phyloP scores from a whole-genome alignment of 306 rosid genomes.

The Vicia villosa region DNA sequence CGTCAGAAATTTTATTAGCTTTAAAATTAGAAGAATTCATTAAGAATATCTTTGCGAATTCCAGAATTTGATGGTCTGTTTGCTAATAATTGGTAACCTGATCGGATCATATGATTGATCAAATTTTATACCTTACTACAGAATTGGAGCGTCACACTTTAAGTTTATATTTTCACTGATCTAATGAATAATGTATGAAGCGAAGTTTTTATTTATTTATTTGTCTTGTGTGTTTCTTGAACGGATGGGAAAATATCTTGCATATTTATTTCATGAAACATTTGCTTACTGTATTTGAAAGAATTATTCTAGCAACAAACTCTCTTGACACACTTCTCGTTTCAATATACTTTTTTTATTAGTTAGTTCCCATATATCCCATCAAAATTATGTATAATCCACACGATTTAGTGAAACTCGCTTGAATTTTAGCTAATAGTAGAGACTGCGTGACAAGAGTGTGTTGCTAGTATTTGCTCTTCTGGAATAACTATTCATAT shows the following conservation, averaged over 20 bases:
- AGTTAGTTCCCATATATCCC: not conserved
- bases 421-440: not conserved
- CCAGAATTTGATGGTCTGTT: not conserved
- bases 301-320: not conserved
- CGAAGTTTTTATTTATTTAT: not conserved
- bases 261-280: conserved; percentile 22
- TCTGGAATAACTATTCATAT: not conserved
- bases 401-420: not conserved
- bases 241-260: not conserved
- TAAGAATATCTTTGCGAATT: conserved; percentile 9
- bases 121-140: not conserved
- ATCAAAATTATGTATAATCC: not conserved
- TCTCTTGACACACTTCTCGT: not conserved
- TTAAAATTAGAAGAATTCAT: not conserved
- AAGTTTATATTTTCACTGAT: not conserved
- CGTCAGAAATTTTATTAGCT: not conserved
- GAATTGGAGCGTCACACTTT: not conserved
- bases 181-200: conserved; percentile 13
- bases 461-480: not conserved
- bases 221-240: not conserved
- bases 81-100: conserved; percentile 14
- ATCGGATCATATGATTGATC: conserved; percentile 12
- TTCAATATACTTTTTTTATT: not conserved
- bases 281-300: conserved; percentile 4
- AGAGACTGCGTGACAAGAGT: not conserved